These are phyloP conservation scores for Talaromyces sp. DNA, from an alignment of 2,329 filamentous ascomycete species.

Conservation along the genomic window DNA sequence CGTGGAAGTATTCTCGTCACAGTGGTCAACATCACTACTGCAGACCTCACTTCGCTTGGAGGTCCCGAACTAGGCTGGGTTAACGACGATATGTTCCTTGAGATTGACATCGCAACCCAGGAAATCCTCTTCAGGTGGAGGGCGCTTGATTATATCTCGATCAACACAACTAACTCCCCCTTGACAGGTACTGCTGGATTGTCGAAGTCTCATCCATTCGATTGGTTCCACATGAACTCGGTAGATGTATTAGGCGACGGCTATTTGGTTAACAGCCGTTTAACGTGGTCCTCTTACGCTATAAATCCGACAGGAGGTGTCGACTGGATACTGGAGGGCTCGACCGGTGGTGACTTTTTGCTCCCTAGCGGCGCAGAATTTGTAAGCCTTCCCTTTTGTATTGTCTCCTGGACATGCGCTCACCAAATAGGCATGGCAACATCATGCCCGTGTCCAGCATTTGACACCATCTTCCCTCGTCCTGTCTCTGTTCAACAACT, in stretches of 20 bases:
- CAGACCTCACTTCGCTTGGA: constrained; percentile 27
- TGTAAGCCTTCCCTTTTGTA: constrained; percentile 2
- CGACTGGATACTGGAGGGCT: background rate
- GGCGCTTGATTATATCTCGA: constrained; percentile 25
- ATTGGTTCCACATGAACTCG: constrained; percentile 16
- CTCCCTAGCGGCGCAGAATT: background rate
- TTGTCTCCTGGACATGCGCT: too few species aligned
- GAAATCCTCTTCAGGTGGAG: constrained; percentile 31
- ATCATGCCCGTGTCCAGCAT: background rate
- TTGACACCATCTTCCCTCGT: background rate
- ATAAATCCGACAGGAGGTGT: background rate
- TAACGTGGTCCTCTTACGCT: background rate
- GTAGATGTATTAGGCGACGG: constrained; percentile 12
- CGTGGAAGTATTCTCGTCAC: constrained; percentile 33
- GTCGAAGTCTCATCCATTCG: constrained; percentile 11
- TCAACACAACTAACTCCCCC: constrained; percentile 12
- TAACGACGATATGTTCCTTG: constrained; percentile 30
- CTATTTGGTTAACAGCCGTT: constrained; percentile 15
- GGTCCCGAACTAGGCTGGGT: constrained; percentile 29
- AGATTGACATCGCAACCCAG: constrained; percentile 33
- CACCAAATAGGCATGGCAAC: background rate
- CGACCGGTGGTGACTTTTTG: background rate
- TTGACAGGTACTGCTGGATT: background rate
- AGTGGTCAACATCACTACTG: constrained; percentile 32
- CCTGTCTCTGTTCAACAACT: too few species aligned